Percentiles rank a stretch among this genome's conserved stretches.
Evolutionary conservation across 2,329 filamentous ascomycete genomes (phyloP).

Genomic region (Amylocarpus encephaloides): DNA sequence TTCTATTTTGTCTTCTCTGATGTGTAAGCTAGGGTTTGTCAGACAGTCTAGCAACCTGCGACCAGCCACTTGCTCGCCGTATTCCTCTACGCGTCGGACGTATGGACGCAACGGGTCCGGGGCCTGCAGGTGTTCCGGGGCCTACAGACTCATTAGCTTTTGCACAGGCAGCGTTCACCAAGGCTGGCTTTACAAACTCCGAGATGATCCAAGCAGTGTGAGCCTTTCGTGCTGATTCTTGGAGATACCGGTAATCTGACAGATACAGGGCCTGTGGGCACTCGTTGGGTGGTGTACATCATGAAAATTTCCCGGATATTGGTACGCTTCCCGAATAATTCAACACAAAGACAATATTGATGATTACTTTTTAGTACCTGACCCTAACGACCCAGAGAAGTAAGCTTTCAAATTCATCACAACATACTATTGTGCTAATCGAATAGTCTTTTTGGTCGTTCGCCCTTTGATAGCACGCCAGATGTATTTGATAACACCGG

Average conservation of each 20-base stretch:
- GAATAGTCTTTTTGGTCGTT: slow-evolving; percentile 1
- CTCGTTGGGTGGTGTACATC: slow-evolving; percentile 10
- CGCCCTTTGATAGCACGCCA: slow-evolving; percentile 15
- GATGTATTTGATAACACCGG: slow-evolving; percentile 10
- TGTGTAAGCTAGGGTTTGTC: neutral
- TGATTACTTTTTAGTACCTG: neutral
- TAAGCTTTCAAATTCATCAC: neutral
- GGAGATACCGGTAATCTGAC: no score
- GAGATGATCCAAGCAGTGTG: slow-evolving; percentile 48
- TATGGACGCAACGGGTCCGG: slow-evolving; percentile 41
- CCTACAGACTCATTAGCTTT: slow-evolving; percentile 45
- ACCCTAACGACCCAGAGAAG: neutral
- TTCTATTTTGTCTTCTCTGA: neutral
- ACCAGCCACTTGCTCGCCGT: no score
- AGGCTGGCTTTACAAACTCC: slow-evolving; percentile 47
- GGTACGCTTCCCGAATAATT: neutral
- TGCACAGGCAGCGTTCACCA: slow-evolving; percentile 46
- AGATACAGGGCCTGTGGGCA: slow-evolving; percentile 10
- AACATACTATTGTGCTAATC: neutral
- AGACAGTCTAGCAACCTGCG: no score
- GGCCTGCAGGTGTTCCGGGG: slow-evolving; percentile 45
- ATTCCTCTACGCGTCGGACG: slow-evolving; percentile 46
- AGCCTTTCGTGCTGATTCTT: slow-evolving; percentile 18
- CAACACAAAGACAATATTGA: no score
- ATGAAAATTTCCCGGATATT: slow-evolving; percentile 8